These are phyloP conservation scores for Arachnopeziza araneosa DNA, from an alignment of 2,329 filamentous ascomycete genomes.

Conservation along the genomic window DNA sequence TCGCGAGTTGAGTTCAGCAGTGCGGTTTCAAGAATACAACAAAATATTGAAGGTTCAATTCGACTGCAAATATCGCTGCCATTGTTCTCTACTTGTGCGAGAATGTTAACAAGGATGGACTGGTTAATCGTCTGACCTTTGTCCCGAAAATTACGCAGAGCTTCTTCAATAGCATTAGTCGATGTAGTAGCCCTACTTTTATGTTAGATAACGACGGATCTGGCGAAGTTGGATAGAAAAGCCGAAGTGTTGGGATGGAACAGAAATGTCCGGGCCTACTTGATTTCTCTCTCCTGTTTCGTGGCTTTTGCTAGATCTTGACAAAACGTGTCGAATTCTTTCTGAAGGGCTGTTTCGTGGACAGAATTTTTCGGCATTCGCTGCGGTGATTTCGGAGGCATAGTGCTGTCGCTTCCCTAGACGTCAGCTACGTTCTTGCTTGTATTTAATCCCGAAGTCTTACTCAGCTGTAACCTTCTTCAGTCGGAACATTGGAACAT, in stretches of 20 bases:
- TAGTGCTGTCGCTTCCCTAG: neutral
- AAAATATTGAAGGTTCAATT: slow-evolving; percentile 17
- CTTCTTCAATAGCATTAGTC: slow-evolving; percentile 5
- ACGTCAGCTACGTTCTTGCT: neutral
- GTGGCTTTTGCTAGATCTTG: slow-evolving; percentile 4
- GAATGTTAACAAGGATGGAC: neutral
- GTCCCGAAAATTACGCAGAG: slow-evolving; percentile 5
- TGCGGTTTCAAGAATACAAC: slow-evolving; percentile 14
- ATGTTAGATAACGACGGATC: neutral
- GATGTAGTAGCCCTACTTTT: neutral
- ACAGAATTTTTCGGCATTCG: no score
- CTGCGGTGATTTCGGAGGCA: neutral
- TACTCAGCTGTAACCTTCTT: no score
- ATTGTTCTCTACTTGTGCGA: slow-evolving; percentile 12
- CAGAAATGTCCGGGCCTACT: slow-evolving; percentile 4
- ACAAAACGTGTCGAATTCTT: slow-evolving; percentile 9
- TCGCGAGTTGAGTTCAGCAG: slow-evolving; percentile 17
- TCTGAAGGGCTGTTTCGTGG: neutral
- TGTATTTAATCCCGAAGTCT: neutral
- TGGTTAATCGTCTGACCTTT: slow-evolving; percentile 1
- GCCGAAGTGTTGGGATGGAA: neutral
- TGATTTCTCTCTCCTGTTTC: slow-evolving; percentile 4
- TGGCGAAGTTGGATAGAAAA: neutral
- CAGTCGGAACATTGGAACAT: no score
- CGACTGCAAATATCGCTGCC: slow-evolving; percentile 16